Percentiles rank a stretch among this genome's conserved stretches.
Conservation (phyloP, 179 eudicot species). For the Amaranthus tricolor region DNA sequence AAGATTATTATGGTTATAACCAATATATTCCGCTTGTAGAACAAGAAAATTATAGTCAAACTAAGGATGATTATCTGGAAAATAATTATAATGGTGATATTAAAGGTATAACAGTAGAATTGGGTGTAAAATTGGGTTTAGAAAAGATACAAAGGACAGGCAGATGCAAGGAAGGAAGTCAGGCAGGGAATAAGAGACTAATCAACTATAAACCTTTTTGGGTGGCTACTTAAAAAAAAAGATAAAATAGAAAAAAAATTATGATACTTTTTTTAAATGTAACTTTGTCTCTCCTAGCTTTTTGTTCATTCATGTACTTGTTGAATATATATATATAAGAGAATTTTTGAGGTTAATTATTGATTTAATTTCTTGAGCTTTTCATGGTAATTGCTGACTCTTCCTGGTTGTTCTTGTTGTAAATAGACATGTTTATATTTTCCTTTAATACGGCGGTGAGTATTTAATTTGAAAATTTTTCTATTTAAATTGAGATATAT, state of each 20-base stretch:
- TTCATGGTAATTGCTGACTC: neutral
- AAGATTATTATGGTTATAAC: no score
- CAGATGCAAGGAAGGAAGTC: slow-evolving; percentile 16
- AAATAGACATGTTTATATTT: neutral
- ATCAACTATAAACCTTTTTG: slow-evolving; percentile 17
- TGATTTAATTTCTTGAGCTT: neutral
- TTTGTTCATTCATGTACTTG: slow-evolving; percentile 4
- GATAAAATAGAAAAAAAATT: neutral
- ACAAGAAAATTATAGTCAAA: neutral
- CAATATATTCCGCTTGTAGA: no score
- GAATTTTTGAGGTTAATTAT: neutral
- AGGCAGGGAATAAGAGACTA: slow-evolving; percentile 11
- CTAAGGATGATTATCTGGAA: neutral
- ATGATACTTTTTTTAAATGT: neutral
- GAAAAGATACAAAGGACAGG: neutral
- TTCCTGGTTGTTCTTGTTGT: neutral
- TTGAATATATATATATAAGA: neutral
- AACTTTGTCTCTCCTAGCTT: slow-evolving; percentile 2
- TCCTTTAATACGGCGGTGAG: neutral
- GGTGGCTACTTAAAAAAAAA: slow-evolving; percentile 12
- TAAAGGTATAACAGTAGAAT: slow-evolving; percentile 1
- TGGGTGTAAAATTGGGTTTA: slow-evolving; percentile 6
- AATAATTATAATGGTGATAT: slow-evolving; percentile 1
- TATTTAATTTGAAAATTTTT: neutral
- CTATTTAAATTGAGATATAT: neutral